Percentiles rank a stretch among this genome's conserved stretches.
Conservation (phyloP, 2,329 filamentous ascomycete species). For the Exophiala alcalophila region DNA sequence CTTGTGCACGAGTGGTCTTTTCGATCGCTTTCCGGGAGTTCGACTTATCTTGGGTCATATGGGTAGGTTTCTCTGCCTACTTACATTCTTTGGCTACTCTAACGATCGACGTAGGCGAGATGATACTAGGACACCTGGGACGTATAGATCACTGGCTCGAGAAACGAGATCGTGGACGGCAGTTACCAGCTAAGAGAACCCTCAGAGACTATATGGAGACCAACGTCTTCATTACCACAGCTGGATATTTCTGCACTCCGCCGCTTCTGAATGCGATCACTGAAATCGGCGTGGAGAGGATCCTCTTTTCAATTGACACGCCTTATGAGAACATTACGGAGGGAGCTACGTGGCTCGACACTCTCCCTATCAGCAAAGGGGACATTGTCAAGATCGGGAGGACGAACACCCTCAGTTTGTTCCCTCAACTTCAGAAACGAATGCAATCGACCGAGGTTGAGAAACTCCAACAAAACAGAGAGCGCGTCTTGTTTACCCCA, state of each 20-base stretch:
- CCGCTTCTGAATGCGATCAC: conserved; percentile 40
- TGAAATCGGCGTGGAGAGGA: conserved; percentile 39
- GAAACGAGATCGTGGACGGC: conserved; percentile 18
- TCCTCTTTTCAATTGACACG: conserved; percentile 42
- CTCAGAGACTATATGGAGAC: conserved; percentile 41
- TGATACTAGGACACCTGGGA: conserved; percentile 8
- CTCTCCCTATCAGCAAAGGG: conserved; percentile 7
- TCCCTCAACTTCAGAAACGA: conserved; percentile 2
- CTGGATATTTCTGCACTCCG: conserved; percentile 40
- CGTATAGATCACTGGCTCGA: conserved; percentile 28
- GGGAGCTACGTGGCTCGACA: conserved; percentile 27
- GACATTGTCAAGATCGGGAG: conserved; percentile 14
- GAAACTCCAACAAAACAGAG: conserved; percentile 7
- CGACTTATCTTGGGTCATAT: conserved; percentile 14
- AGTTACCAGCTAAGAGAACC: conserved; percentile 27
- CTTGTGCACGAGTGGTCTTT: conserved; percentile 9
- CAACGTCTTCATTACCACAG: conserved; percentile 43
- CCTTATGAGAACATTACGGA: conserved; percentile 26
- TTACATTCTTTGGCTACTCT: neutral
- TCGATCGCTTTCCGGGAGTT: conserved; percentile 10
- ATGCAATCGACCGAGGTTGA: conserved; percentile 6
- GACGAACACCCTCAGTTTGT: conserved; percentile 10
- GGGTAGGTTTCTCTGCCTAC: conserved; percentile 1
- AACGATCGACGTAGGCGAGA: conserved; percentile 7
- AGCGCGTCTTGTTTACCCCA: conserved; percentile 2